phyloP scores from a whole-genome alignment of 2,329 filamentous ascomycete genomes.

The Scorias spongiosa region DNA sequence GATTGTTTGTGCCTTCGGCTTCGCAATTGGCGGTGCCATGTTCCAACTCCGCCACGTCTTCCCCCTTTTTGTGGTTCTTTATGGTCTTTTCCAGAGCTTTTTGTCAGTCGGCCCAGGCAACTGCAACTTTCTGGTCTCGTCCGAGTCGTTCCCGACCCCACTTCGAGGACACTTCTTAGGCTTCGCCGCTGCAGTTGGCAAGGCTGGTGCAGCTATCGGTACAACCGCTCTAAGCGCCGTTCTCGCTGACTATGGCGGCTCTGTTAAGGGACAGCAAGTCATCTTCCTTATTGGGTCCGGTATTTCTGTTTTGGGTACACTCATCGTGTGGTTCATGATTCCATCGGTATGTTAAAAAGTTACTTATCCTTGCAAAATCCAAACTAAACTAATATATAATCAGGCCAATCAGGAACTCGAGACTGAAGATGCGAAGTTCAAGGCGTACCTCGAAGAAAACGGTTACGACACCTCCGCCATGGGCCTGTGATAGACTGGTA shows the following conservation, averaged over 20 bases:
- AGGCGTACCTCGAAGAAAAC: background rate
- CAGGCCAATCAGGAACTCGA: background rate
- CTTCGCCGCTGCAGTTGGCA: background rate
- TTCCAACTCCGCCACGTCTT: background rate
- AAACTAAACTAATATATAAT: background rate
- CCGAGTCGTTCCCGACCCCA: background rate
- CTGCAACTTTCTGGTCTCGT: background rate
- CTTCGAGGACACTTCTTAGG: background rate
- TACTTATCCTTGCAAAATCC: background rate
- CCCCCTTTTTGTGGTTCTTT: background rate
- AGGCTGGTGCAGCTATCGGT: background rate
- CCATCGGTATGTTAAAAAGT: background rate
- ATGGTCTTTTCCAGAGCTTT: background rate
- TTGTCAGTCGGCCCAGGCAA: background rate
- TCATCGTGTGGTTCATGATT: background rate
- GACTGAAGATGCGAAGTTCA: background rate
- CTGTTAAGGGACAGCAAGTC: background rate
- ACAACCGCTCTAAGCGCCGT: background rate
- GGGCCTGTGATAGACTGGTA: background rate
- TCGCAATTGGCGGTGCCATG: background rate
- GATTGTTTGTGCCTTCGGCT: background rate
- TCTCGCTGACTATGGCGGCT: background rate
- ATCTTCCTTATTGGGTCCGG: background rate
- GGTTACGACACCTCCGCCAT: background rate
- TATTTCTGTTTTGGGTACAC: background rate